Conservation (phyloP, 306 rosid genomes). For the Cotoneaster glaucophyllus region DNA sequence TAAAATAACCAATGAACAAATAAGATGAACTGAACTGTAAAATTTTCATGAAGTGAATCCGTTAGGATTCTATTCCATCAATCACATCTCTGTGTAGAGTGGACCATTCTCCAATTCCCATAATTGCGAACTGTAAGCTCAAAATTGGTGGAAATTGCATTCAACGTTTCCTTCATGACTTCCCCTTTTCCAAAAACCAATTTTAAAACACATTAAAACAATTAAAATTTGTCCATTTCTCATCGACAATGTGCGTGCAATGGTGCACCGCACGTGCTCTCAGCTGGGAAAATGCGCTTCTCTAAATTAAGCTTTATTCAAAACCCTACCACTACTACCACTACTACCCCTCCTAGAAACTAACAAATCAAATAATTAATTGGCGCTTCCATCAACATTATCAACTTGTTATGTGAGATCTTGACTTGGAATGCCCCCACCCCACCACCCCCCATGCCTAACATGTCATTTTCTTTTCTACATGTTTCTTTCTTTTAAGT, state of each 20-base stretch:
- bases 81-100: too few species aligned
- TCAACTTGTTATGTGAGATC: conserved; percentile 13
- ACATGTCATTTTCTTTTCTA: too few species aligned
- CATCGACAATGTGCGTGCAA: conserved; percentile 18
- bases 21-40: fast-evolving
- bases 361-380: background rate
- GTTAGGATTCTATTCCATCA: too few species aligned
- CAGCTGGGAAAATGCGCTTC: conserved; percentile 43
- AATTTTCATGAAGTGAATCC: too few species aligned
- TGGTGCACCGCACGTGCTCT: conserved; percentile 66
- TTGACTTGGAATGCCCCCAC: conserved; percentile 4
- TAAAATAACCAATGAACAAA: too few species aligned
- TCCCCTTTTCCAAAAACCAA: background rate
- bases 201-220: background rate
- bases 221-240: conserved; percentile 37
- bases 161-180: too few species aligned
- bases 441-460: background rate
- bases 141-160: background rate
- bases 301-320: conserved; percentile 2
- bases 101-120: conserved; percentile 17
- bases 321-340: background rate
- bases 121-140: conserved; percentile 21
- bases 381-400: conserved; percentile 5
- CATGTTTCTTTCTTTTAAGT: background rate
- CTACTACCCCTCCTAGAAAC: background rate